Evolutionary conservation across 2,329 filamentous ascomycete genomes (phyloP), one percentile per base, ranked within the genome.

Genomic region (Fusarium circinatum): DNA sequence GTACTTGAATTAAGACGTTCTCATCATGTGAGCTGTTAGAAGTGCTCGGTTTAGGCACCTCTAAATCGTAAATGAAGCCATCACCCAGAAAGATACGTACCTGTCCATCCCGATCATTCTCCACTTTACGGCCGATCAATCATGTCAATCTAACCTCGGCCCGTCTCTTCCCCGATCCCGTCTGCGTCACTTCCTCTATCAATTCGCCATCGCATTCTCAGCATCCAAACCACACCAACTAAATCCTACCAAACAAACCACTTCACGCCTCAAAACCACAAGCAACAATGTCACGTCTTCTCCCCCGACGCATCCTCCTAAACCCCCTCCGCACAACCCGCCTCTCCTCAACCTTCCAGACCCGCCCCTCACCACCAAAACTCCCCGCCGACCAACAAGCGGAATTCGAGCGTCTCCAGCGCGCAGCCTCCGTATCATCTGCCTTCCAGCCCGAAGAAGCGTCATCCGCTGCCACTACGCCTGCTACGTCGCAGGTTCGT

Each of bases 381-480:
- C 93, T 98, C 17, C 94, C 96, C 12, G 91, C 94, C 78, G 91
- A 94, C 82, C 92, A 98, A 77, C 95, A 98, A 85, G 94, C 95
- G 81, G 90, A 97, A 74, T 98, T 96, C 82, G 95, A 98, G 83
- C 89, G 91, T 47, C 92, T 98, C 8, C 95, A 98, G 80, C 90
- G 90, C 76, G 87, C 83, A 39, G 89, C 88, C 65, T 80, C 85
- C 71, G 84, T 85, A 9, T 85, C 85, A 14, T 79, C 85, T 57
- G 81, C 83, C 73, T 84, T 85, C 75, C 80, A 84, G 74, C 74
- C 82, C 71, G 78, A 81, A 52, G 68, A 73, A 20, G 44, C 63
- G 17, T 45, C 67, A 13, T 22, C 48, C 15, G 26, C 36, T 30
- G 76, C 34, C 71, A 74, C 54, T 68, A 80, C 77, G 38, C 80